A percentile compares a stretch with the other conserved stretches of the same genome.
Evolutionary conservation across 108 stramenopile species (phyloP).

Genomic region (Stephanodiscus minutulus): DNA sequence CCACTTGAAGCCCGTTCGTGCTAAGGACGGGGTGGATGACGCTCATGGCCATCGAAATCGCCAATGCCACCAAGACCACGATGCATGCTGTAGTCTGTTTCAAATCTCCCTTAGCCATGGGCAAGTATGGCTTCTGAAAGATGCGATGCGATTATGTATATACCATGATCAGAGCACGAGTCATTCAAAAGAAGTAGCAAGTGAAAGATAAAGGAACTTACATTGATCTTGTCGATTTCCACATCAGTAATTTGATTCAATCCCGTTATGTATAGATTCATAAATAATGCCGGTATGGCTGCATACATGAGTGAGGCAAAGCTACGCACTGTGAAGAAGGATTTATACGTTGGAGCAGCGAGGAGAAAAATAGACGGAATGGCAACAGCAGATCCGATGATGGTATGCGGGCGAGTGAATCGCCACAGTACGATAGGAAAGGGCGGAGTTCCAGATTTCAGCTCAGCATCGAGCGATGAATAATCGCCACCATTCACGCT

Average conservation of each 20-base stretch:
- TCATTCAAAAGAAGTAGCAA: neutral
- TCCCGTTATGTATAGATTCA: conserved; percentile 97
- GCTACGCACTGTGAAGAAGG: conserved; percentile 51
- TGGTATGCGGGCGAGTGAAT: conserved; percentile 95
- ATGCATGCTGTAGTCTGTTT: conserved; percentile 54
- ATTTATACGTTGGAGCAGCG: conserved; percentile 72
- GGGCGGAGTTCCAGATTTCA: conserved; percentile 24
- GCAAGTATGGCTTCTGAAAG: conserved; percentile 83
- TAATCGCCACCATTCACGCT: neutral
- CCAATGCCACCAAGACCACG: conserved; percentile 59
- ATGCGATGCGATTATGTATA: neutral
- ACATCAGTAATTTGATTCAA: conserved; percentile 97
- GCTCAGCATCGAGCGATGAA: neutral
- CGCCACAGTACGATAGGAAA: conserved; percentile 85
- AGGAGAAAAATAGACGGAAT: conserved; percentile 91
- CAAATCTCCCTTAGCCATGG: conserved; percentile 86
- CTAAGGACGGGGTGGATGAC: conserved; percentile 57
- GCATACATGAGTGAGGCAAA: conserved; percentile 68
- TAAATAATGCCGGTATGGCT: conserved; percentile 88
- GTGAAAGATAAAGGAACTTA: neutral
- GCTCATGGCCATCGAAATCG: conserved; percentile 69
- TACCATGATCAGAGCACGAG: neutral
- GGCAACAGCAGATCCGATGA: conserved; percentile 93
- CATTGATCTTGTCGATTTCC: conserved; percentile 95
- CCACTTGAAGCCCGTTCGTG: conserved; percentile 66